Conservation (phyloP, 164 flowering plant species). For the Protea cynaroides region DNA sequence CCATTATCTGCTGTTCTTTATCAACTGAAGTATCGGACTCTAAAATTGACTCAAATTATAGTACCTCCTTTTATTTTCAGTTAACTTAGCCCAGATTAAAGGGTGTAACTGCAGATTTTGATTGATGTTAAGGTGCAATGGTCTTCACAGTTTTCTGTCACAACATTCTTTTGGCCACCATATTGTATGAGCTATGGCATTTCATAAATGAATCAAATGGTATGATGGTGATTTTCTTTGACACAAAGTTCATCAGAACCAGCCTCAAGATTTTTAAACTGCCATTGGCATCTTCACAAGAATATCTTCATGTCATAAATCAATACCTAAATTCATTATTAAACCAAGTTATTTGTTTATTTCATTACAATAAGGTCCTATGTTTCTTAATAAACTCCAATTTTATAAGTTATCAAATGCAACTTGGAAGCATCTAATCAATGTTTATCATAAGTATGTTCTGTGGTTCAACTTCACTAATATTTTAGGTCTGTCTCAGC, state of each 20-base stretch:
- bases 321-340: not conserved
- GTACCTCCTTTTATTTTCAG: too few species aligned
- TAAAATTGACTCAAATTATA: too few species aligned
- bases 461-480: not conserved
- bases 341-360: not conserved
- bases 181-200: too few species aligned
- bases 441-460: not conserved
- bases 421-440: not conserved
- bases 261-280: not conserved
- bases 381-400: not conserved
- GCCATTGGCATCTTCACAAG: not conserved
- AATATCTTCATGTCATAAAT: not conserved
- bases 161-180: too few species aligned
- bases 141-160: too few species aligned
- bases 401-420: not conserved
- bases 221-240: not conserved
- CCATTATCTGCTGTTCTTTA: too few species aligned
- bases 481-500: conserved; percentile 42
- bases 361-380: too few species aligned
- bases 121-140: too few species aligned
- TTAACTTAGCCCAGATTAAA: too few species aligned
- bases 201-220: too few species aligned
- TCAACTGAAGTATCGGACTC: too few species aligned
- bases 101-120: too few species aligned
- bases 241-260: not conserved